These are phyloP conservation scores for Acanthamoeba royreba DNA, from an alignment of 208 protist species.

Conservation along the genomic window DNA sequence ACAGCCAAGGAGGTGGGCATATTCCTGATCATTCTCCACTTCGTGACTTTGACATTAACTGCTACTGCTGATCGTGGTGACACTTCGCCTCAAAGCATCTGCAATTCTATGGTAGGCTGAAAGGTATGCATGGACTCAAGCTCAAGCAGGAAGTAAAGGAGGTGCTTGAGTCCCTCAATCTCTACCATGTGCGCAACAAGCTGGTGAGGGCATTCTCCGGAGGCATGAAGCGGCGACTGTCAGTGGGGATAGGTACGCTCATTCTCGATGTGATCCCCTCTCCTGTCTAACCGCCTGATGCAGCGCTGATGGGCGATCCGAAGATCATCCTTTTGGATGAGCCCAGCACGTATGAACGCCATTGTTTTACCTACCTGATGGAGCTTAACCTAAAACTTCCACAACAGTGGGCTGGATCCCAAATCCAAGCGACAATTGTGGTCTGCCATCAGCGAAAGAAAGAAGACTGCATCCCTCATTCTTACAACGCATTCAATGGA, in stretches of 20 bases:
- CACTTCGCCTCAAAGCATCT: conserved; percentile 20
- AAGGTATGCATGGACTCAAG: background rate
- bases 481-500: conserved; percentile 66
- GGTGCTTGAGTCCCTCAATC: background rate
- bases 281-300: background rate
- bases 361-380: too few relatives aligned
- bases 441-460: conserved; percentile 44
- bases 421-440: conserved; percentile 55
- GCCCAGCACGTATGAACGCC: conserved; percentile 37
- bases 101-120: conserved; percentile 35
- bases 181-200: background rate
- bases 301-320: conserved; percentile 57
- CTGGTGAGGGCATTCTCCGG: background rate
- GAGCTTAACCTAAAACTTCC: background rate
- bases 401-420: conserved; percentile 54
- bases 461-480: conserved; percentile 20
- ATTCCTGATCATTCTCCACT: too few relatives aligned
- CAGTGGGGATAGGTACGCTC: conserved; percentile 37
- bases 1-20: background rate
- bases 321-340: conserved; percentile 37
- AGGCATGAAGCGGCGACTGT: conserved; percentile 61
- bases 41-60: background rate
- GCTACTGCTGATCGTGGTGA: too few relatives aligned
- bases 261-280: background rate
- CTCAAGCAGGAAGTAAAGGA: background rate